Base-by-base conservation (phyloP, 164 flowering plant species). In the Santalum album region DNA sequence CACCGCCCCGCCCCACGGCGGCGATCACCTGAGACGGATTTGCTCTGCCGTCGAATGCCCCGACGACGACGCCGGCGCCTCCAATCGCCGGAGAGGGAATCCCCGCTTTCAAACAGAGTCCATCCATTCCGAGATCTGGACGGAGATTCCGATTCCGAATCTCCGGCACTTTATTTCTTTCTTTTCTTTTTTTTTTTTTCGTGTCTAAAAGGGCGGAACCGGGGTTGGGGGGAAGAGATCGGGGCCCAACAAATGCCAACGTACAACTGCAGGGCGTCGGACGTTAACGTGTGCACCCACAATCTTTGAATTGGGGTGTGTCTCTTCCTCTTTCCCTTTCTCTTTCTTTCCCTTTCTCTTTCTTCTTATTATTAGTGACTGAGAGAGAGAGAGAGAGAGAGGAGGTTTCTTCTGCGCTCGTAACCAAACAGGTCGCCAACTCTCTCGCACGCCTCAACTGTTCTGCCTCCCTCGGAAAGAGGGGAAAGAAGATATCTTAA, bases 81-180 rank as follows among this genome's bases (percentile, higher is more conserved):
- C n/a, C n/a, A n/a, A 72, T 68, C 65, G 79, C 17, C 7, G 79
- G 42, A 7, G 72, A 27, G 9, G 53, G 16, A 19, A 82, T 51
- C 24, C 69, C 86, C 17, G 79, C 55, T 53, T 74, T 82, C 51
- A 82, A 58, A 45, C 72, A 75, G 12, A 89, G 39, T 48, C 66
- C 51, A 62, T 86, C 95, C 95, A 89, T 90, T 60, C 19, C 36
- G 36, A 12, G n/a, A n/a, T 29, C 9, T 29, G 34, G 34, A 29
- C 34, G 4, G 34, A 29, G 34, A 4, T 29, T 29, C 9, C 9
- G 34, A 4, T 9, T 29, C 34, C 34, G 34, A n/a, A n/a, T n/a
- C n/a, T n/a, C n/a, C 34, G 9, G 9, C 4, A 29, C 9, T 29
- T 29, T 29, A 29, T 29, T 29, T 3, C 6, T 9, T 29, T 29